These are phyloP conservation scores for Persicaria tinctoria DNA, from an alignment of 148 eudicot species.

Conservation along the genomic window DNA sequence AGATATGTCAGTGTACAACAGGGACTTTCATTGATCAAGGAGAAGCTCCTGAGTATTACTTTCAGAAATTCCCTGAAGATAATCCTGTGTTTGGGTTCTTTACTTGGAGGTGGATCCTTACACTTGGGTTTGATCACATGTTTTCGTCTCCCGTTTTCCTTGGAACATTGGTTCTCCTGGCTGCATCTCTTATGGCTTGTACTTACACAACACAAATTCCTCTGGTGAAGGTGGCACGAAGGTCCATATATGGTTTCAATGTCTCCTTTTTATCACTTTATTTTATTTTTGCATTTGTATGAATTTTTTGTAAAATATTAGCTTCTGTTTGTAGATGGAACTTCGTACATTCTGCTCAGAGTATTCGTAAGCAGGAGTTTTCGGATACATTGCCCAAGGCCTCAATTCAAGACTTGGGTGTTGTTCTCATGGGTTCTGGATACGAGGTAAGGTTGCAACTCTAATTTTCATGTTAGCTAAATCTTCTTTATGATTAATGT, in stretches of 20 bases:
- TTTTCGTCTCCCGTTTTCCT: conserved; percentile 90
- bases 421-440: conserved; percentile 87
- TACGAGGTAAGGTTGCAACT: conserved; percentile 52
- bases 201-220: conserved; percentile 97
- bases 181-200: conserved; percentile 91
- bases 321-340: conserved; percentile 55
- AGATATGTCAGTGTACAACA: conserved; percentile 17
- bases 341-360: conserved; percentile 57
- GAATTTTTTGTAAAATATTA: not conserved
- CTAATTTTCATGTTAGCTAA: not conserved
- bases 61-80: conserved; percentile 76
- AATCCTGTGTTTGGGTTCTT: conserved; percentile 82
- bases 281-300: not conserved
- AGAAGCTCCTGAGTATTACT: conserved; percentile 74
- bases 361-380: conserved; percentile 74
- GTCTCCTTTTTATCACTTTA: not conserved
- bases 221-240: conserved; percentile 89
- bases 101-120: conserved; percentile 82
- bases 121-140: conserved; percentile 92
- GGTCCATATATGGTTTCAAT: conserved; percentile 33
- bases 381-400: conserved; percentile 74
- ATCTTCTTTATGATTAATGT: not conserved
- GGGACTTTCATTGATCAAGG: conserved; percentile 93
- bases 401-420: conserved; percentile 78
- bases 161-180: conserved; percentile 54